A percentile compares a stretch with the other conserved stretches of the same genome.
Evolutionary conservation across 1,284 basidiomycete genomes (phyloP).

Genomic region (Apiotrichum veenhuisii): DNA sequence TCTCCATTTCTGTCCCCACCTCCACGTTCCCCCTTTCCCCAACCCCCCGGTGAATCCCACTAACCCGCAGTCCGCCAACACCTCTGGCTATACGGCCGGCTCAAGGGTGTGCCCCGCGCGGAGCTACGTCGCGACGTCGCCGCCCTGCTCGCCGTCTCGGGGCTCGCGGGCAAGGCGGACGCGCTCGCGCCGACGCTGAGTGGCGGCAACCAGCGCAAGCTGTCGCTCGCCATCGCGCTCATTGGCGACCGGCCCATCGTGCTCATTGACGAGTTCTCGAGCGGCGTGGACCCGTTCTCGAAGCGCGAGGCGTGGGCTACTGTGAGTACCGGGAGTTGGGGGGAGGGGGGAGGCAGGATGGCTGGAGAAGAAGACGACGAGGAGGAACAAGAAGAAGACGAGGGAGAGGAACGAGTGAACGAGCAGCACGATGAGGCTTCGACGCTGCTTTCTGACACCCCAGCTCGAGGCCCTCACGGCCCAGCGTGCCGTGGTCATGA

Average conservation of each 20-base stretch:
- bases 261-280: conserved; percentile 77
- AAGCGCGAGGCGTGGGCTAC: conserved; percentile 78
- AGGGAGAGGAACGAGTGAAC: not conserved
- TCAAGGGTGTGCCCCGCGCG: conserved; percentile 59
- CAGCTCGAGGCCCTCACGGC: conserved; percentile 58
- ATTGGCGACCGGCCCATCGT: conserved; percentile 74
- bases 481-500: conserved; percentile 43
- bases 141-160: conserved; percentile 60
- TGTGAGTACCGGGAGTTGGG: conserved; percentile 47
- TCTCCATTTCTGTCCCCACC: too few species aligned
- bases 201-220: conserved; percentile 74
- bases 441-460: too few species aligned
- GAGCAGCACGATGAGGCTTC: too few species aligned
- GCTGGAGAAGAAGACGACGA: too few species aligned
- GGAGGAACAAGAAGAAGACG: not conserved
- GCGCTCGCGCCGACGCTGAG: conserved; percentile 67
- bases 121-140: conserved; percentile 59
- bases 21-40: too few species aligned
- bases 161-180: conserved; percentile 61
- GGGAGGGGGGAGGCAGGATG: not conserved
- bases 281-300: conserved; percentile 75
- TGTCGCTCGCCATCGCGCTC: conserved; percentile 70
- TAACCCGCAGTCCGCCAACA: conserved; percentile 61
- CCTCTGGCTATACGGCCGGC: conserved; percentile 52
- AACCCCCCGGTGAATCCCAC: not conserved